Base-by-base conservation (phyloP, 371 early-diverging fungal species). In the Lichtheimia ornata region DNA sequence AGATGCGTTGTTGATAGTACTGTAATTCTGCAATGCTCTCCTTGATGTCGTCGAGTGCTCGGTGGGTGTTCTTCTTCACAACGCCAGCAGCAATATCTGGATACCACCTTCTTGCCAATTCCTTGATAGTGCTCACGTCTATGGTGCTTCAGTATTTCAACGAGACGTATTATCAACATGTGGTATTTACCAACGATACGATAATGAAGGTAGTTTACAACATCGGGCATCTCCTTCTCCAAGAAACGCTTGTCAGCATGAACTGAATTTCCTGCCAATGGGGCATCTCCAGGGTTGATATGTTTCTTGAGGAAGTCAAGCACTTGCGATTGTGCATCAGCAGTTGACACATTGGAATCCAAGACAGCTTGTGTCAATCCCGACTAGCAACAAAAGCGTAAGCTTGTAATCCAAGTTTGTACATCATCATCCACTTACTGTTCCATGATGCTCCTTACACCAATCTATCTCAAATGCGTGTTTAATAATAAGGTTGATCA, bases 191-290 rank as follows among this genome's bases (percentile, higher is more conserved):
- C 88, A 28, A 92, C 78, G 50, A 93, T 93, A 24, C 97, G 83
- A 70, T 97, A 97, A 67, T 94, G 94, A 69, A 97, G 70, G 54
- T 86, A 82, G 2, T 89, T 88, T 2, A 88, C 83, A 18, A 97
- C 59, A 27, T 71, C 65, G 1, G 93, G 92, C 94, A 97, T 94
- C 54, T 91, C 90, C 57, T 88, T 86, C 30, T 79, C 73, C 53
- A 97, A 70, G 51, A 96, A 97, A 35, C 79, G 82, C 62, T 90
- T 88, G 68, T 97, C 97, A 17, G 86, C 91, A 71, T 96, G 94
- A 3, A 95, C 95, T 28, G 94, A 90, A 77, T 95, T 97, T n/a
- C 97, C 97, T 0, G 94, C 96, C 43, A 97, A 75, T 13, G 91
- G 84, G 0, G 88, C 94, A 2, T 76, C 72, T 13, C 90, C 74